Conservation (phyloP, 148 eudicot species). For the Limonium bicolor region DNA sequence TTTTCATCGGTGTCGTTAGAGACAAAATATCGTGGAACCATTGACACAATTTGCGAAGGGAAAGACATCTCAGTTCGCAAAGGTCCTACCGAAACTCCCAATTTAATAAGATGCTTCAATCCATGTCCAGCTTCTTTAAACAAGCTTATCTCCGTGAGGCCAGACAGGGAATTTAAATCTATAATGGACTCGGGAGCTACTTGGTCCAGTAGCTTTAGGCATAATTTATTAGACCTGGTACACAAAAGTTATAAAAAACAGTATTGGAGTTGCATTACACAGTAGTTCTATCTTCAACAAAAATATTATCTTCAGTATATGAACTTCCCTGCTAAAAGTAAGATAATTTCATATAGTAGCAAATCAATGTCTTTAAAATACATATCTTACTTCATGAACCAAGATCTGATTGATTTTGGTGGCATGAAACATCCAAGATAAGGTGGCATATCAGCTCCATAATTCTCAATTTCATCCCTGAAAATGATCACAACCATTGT, state of each 20-base stretch:
- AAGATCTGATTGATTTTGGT: slow-evolving; percentile 53
- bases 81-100: slow-evolving; percentile 80
- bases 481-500: slow-evolving; percentile 9
- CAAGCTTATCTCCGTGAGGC: slow-evolving; percentile 73
- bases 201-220: slow-evolving; percentile 46
- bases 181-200: slow-evolving; percentile 35
- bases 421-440: slow-evolving; percentile 58
- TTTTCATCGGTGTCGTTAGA: slow-evolving; percentile 60
- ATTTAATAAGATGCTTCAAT: slow-evolving; percentile 25
- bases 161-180: slow-evolving; percentile 90
- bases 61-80: slow-evolving; percentile 24
- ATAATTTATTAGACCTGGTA: slow-evolving; percentile 56
- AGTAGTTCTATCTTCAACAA: too few relatives aligned
- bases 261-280: too few relatives aligned
- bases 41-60: slow-evolving; percentile 47
- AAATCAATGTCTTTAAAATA: too few relatives aligned
- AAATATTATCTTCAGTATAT: too few relatives aligned
- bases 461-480: slow-evolving; percentile 58
- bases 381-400: slow-evolving; percentile 78
- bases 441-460: slow-evolving; percentile 25
- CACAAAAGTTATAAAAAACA: slow-evolving; percentile 5
- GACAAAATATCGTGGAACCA: slow-evolving; percentile 65
- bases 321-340: not conserved
- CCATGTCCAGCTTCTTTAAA: slow-evolving; percentile 31
- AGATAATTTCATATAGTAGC: too few relatives aligned